Percentiles rank a stretch among this genome's conserved stretches.
phyloP scores from a whole-genome alignment of 2,329 filamentous ascomycete species.

The Bipolaris victoriae region DNA sequence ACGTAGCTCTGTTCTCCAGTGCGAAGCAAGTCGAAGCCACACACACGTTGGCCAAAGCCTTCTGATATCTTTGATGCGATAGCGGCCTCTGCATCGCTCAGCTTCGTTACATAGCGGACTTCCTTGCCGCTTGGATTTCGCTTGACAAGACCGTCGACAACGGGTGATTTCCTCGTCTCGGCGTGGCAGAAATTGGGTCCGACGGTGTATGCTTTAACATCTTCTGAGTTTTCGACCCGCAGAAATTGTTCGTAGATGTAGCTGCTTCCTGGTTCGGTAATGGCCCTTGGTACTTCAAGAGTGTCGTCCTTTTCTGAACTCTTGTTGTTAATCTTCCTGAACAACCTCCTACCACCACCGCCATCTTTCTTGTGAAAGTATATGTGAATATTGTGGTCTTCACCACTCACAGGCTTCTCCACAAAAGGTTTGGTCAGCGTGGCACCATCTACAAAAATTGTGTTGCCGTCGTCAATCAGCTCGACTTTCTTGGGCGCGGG shows the following conservation, averaged over 20 bases:
- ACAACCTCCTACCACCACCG: conserved; percentile 88
- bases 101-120: conserved; percentile 87
- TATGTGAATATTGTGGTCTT: conserved; percentile 98
- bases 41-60: conserved; percentile 92
- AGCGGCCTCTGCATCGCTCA: conserved; percentile 78
- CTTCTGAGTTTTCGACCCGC: conserved; percentile 94
- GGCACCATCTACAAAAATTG: conserved; percentile 83
- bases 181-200: conserved; percentile 92
- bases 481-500: conserved; percentile 71
- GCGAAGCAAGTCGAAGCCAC: conserved; percentile 91
- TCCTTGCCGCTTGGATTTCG: conserved; percentile 98
- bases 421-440: conserved; percentile 91
- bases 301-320: conserved; percentile 91
- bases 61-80: conserved; percentile 90
- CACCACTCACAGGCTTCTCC: conserved; percentile 96
- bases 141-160: conserved; percentile 93
- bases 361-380: conserved; percentile 90
- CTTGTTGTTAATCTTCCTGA: conserved; percentile 98
- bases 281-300: conserved; percentile 76
- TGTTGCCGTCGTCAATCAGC: conserved; percentile 87
- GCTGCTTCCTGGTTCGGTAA: conserved; percentile 80
- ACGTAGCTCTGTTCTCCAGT: conserved; percentile 92
- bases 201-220: conserved; percentile 98
- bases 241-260: conserved; percentile 98
- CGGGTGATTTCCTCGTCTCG: conserved; percentile 94